phyloP scores from a whole-genome alignment of 108 stramenopile genomes.

The Skeletonema potamos region DNA sequence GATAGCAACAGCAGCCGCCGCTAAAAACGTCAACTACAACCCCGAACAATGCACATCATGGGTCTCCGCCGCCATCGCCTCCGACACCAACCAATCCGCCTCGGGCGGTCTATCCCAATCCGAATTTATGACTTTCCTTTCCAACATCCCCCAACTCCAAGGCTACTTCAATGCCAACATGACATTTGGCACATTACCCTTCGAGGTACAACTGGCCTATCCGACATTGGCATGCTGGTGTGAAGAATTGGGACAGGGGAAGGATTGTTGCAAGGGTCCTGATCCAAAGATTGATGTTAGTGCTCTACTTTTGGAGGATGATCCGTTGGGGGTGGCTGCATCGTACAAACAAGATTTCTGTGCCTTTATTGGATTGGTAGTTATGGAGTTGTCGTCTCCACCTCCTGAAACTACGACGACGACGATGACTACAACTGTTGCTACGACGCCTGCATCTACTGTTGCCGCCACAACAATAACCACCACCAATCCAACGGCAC shows the following conservation, averaged over 20 bases:
- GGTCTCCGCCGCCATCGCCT: not conserved
- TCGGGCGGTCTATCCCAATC: not conserved
- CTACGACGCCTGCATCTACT: not conserved
- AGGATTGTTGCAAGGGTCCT: not conserved
- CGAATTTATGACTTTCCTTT: not conserved
- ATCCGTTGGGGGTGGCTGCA: not conserved
- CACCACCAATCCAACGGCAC: too few relatives aligned
- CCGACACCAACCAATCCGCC: not conserved
- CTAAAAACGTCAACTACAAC: not conserved
- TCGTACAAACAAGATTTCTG: not conserved
- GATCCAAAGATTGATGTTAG: not conserved
- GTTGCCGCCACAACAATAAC: not conserved
- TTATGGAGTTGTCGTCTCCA: not conserved
- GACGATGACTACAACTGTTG: not conserved
- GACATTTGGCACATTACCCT: not conserved
- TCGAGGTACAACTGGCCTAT: not conserved
- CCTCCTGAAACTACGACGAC: too few relatives aligned
- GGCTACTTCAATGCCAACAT: not conserved
- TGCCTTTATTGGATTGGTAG: not conserved
- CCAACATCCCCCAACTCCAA: not conserved
- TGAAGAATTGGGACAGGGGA: not conserved
- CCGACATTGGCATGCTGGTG: not conserved
- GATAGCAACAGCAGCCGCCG: too few relatives aligned
- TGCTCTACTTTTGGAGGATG: not conserved
- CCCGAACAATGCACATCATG: not conserved